Percentiles rank a stretch among this genome's conserved stretches.
These are phyloP conservation scores for Elaeagnus macrophylla DNA, from an alignment of 306 rosid genomes.

Conservation along the genomic window DNA sequence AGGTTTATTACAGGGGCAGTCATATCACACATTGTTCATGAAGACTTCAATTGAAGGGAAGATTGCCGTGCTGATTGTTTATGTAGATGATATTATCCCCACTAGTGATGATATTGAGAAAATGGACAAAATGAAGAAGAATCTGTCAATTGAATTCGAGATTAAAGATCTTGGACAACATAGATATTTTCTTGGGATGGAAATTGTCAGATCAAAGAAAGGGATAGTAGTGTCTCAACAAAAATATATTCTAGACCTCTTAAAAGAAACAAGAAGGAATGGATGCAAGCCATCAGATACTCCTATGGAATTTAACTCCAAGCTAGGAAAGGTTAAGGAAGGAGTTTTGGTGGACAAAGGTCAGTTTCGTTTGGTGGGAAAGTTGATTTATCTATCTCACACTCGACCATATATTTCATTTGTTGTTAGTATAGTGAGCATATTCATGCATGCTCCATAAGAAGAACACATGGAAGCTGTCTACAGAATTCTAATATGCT, in stretches of 20 bases:
- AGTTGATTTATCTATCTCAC: background rate
- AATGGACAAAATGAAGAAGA: background rate
- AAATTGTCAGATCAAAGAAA: background rate
- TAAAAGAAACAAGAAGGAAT: background rate
- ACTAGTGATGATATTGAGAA: no score
- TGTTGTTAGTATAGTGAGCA: background rate
- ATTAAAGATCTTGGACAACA: background rate
- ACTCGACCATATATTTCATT: background rate
- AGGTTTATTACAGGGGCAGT: background rate
- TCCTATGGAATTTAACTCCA: background rate
- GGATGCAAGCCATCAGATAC: background rate
- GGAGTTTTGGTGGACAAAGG: background rate
- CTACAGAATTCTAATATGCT: background rate
- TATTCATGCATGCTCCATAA: background rate
- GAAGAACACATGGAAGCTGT: background rate
- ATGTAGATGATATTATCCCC: background rate
- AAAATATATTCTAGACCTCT: background rate
- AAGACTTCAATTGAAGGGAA: background rate
- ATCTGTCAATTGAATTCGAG: background rate
- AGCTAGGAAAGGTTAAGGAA: background rate
- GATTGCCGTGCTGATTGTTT: background rate
- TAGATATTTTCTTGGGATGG: background rate
- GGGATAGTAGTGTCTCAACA: background rate
- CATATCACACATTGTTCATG: background rate
- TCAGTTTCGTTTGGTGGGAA: background rate